Evolutionary conservation across 768 basidiomycete genomes (phyloP).

Genomic region (Amylocystis lapponica): DNA sequence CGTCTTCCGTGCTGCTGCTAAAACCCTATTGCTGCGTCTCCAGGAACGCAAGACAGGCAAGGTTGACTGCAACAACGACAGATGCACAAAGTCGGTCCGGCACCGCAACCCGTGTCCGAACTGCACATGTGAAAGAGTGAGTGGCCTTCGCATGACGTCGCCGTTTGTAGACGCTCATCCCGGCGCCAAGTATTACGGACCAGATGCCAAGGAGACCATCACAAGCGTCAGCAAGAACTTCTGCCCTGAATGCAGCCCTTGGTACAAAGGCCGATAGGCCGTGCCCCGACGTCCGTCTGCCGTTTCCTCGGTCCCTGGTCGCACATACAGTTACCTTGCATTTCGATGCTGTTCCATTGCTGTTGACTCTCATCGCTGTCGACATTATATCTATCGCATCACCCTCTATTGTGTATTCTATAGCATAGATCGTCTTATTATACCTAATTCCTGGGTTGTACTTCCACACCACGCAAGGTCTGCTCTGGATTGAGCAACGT

Average conservation of each 20-base stretch:
- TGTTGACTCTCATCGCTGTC: conserved; percentile 1
- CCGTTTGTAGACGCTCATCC: too few relatives aligned
- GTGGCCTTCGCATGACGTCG: too few relatives aligned
- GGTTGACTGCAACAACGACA: conserved; percentile 47
- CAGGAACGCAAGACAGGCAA: conserved; percentile 49
- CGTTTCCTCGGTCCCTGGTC: neutral
- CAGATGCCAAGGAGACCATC: conserved; percentile 61
- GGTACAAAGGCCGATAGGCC: conserved; percentile 16
- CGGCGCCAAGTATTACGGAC: conserved; percentile 77
- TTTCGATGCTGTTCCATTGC: conserved; percentile 3
- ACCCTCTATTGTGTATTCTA: neutral
- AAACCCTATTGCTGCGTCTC: conserved; percentile 10
- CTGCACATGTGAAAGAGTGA: conserved; percentile 40
- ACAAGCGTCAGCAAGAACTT: conserved; percentile 41
- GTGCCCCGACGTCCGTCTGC: neutral
- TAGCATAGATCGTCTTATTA: conserved; percentile 1
- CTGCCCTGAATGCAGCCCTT: conserved; percentile 27
- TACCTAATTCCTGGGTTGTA: neutral
- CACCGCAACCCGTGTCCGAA: conserved; percentile 37
- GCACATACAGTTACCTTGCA: neutral
- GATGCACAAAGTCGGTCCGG: conserved; percentile 34
- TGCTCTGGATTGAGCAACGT: neutral
- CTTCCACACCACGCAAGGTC: neutral
- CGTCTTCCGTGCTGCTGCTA: conserved; percentile 5
- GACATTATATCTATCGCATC: neutral